Base-by-base conservation (phyloP, 2,329 filamentous ascomycete species). In the Aspergillus calidoustus region DNA sequence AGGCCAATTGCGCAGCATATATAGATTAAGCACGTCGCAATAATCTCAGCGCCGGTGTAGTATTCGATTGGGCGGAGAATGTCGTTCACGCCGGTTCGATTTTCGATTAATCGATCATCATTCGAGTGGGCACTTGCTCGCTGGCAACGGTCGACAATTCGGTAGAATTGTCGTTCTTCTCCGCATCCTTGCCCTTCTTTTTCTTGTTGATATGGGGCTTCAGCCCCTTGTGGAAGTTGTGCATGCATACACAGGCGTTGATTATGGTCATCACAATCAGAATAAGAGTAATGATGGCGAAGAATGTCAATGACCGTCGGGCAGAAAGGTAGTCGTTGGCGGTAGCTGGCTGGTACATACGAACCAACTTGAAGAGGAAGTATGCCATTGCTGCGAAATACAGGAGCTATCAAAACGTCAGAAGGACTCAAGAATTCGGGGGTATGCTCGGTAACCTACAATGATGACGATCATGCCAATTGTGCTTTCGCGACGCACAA, bases 351-450 rank as follows among this genome's bases (percentile, higher is more conserved):
- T 90, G 87, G 79, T 96, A 99, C 87, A 99, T 99, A 75, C 95
- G 91, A 62, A 95, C 90, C 58, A 99, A 87, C 84, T 99, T 99
- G 87, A 97, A 99, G 74, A 97, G 86, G 83, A 99, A 99, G 82
- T 98, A 99, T 60, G 89, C 92, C 67, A 98, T 86, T 44, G 89
- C 94, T 65, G 90, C 92, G 67, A 97, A 89, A 79, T 96, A 97
- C 60, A 97, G 85, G 56, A 93, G 71, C 83, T 85, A 64, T 44
- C 47, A 34, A 38, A 22, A 44, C n/a, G 60, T 71, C 61, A 72
- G 68, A 23, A 38, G 19, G 30, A 17, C 19, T 41, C 11, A 15
- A 15, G 11, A 15, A 6, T 15, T 41, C 34, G 6, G 34, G 11
- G 17, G 15, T 13, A 41, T 41, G 3, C 9, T 41, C 9, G 13